Base-by-base conservation (phyloP, 768 basidiomycete genomes). In the Termitomyces sp. region DNA sequence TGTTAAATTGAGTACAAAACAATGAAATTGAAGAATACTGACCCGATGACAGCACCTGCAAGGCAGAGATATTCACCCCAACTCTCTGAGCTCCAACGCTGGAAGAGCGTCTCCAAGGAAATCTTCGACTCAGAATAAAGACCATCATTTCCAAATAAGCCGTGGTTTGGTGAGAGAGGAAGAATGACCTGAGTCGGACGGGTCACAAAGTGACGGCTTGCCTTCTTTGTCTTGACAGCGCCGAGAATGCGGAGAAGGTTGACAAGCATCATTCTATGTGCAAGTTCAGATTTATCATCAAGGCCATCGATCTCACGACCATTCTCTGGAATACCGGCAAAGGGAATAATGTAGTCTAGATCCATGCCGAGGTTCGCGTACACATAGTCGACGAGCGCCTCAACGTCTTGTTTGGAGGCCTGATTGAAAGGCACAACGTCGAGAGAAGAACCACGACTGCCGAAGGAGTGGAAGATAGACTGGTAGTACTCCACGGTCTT, bases 351-450 rank as follows among this genome's bases (percentile, higher is more conserved):
- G 71, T 98, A 99, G 72, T 99, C 97, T 55, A 99, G 83, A 73
- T 99, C 97, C 76, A 98, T 84, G 54, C 93, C 90, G 52, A 99
- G 85, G 24, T 86, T 93, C 28, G 88, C 83, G 73, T 98, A 99
- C 71, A 99, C 96, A 70, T 98, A 99, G 73, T 98, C 96, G 62
- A 99, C 86, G 50, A 99, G 84, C 5, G 95, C 93, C 65, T 99
- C 97, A 38, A 98, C 93, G 61, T 99, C 97, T 69, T 98, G 97
- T 72, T 93, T 97, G 3, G 97, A 98, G 28, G 90, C 97, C 70
- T 98, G 96, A 66, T 99, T 99, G 84, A 98, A 99, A 14, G 97
- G 97, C 34, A 99, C 96, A 49, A 99, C 96, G 12, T 94, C 94
- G 44, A 99, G 80, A 19, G 93, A 90, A n/a, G 96, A 95, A 9